phyloP scores from a whole-genome alignment of 108 stramenopile species.

The Nitzschia sp. region DNA sequence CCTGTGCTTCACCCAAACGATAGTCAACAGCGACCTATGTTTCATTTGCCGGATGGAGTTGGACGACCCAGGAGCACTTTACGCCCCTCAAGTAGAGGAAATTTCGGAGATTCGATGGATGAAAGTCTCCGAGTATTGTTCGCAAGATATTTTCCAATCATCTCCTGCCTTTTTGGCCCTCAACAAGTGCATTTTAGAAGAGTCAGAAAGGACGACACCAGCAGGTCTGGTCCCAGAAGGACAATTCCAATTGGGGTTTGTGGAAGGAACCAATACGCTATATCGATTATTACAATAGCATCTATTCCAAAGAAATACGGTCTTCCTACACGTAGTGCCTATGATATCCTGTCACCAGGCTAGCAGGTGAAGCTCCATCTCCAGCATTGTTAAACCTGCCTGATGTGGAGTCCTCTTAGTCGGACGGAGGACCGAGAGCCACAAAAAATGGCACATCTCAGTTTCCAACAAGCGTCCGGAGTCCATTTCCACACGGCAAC shows the following conservation, averaged over 20 bases:
- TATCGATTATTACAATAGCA: conserved; percentile 3
- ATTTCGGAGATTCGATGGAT: conserved; percentile 81
- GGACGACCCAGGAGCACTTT: conserved; percentile 37
- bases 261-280: conserved; percentile 21
- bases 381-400: too few relatives aligned
- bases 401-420: too few relatives aligned
- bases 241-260: conserved; percentile 33
- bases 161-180: conserved; percentile 64
- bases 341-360: too few relatives aligned
- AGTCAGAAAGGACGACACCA: conserved; percentile 1
- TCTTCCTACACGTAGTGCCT: too few relatives aligned
- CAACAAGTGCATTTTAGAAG: conserved; percentile 54
- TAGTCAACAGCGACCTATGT: conserved; percentile 67
- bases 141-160: conserved; percentile 59
- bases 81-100: conserved; percentile 50
- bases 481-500: too few relatives aligned
- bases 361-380: too few relatives aligned
- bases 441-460: too few relatives aligned
- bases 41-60: conserved; percentile 66
- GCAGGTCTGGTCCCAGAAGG: conserved; percentile 22
- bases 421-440: too few relatives aligned
- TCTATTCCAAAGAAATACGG: too few relatives aligned
- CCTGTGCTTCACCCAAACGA: conserved; percentile 69
- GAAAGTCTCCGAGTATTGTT: conserved; percentile 66
- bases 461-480: too few relatives aligned